Evolutionary conservation across 768 basidiomycete genomes (phyloP).

Genomic region (Hericium erinaceus): DNA sequence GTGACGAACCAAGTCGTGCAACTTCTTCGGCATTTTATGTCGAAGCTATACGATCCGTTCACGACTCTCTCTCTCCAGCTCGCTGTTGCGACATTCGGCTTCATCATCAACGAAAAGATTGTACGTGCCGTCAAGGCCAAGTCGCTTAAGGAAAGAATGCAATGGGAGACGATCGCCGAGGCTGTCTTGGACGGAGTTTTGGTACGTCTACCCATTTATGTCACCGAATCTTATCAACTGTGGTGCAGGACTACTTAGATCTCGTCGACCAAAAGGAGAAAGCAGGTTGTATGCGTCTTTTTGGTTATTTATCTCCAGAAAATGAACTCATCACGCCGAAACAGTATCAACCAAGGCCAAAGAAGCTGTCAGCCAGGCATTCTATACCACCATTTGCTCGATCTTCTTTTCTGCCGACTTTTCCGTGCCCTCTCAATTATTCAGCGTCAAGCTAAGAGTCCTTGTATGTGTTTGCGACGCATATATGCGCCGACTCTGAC

Average conservation of each 20-base stretch:
- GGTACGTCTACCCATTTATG: not conserved
- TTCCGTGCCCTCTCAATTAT: not conserved
- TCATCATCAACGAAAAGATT: conserved; percentile 8
- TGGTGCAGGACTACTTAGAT: conserved; percentile 10
- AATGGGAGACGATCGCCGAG: conserved; percentile 10
- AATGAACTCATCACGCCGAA: not conserved
- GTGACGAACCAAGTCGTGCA: not conserved
- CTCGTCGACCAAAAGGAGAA: not conserved
- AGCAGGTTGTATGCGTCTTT: not conserved
- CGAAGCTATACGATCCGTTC: conserved; percentile 7
- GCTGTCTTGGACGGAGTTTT: conserved; percentile 10
- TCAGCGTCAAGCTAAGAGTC: conserved; percentile 6
- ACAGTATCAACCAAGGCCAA: conserved; percentile 6
- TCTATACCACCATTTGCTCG: conserved; percentile 9
- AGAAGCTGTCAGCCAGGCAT: conserved; percentile 9
- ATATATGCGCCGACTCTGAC: not conserved
- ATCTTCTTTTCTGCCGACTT: conserved; percentile 6
- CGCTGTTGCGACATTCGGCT: conserved; percentile 7
- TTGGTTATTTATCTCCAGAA: not conserved
- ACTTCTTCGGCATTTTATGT: conserved; percentile 9
- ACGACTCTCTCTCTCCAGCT: conserved; percentile 9
- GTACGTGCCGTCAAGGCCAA: not conserved
- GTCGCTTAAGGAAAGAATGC: not conserved
- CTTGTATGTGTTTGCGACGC: conserved; percentile 5
- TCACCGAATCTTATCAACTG: too few relatives aligned